Conservation (phyloP, 371 early-diverging fungal genomes). For the Apophysomyces variabilis region DNA sequence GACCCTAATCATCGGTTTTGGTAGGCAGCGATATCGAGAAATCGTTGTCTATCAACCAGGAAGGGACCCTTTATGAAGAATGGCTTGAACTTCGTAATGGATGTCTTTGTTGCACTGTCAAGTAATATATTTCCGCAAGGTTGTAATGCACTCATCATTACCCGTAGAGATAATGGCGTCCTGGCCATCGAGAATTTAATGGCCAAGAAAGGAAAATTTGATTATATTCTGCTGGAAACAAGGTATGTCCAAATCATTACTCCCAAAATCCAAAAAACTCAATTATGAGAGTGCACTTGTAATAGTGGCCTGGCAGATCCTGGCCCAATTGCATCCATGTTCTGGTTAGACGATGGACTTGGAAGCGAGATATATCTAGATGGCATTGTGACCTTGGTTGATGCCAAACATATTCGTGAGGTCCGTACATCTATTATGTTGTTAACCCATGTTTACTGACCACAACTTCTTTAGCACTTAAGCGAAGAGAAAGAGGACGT, state of each 20-base stretch:
- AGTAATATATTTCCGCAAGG: conserved; percentile 53
- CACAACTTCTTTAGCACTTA: conserved; percentile 44
- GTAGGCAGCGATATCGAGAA: conserved; percentile 93
- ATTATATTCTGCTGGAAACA: conserved; percentile 95
- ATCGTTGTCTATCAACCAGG: conserved; percentile 78
- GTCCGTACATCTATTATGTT: conserved; percentile 12
- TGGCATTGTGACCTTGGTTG: conserved; percentile 93
- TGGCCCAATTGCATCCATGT: conserved; percentile 92
- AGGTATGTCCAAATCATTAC: conserved; percentile 33
- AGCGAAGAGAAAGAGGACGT: conserved; percentile 57
- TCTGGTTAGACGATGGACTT: conserved; percentile 96
- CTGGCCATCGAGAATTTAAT: conserved; percentile 94
- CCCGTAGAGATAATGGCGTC: conserved; percentile 86
- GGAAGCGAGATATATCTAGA: conserved; percentile 90
- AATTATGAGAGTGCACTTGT: neutral
- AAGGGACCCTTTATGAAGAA: conserved; percentile 88
- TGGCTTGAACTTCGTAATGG: conserved; percentile 98
- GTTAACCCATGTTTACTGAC: neutral
- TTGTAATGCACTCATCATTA: neutral
- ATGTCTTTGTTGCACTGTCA: conserved; percentile 96
- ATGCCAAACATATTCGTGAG: conserved; percentile 79
- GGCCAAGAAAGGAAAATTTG: conserved; percentile 88
- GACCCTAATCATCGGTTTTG: neutral
- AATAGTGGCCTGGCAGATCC: conserved; percentile 80
- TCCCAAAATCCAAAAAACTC: no score